Percentiles rank a stretch among this genome's conserved stretches.
These are phyloP conservation scores for Trichoderma sp. DNA, from an alignment of 2,329 filamentous ascomycete genomes.

Conservation along the genomic window DNA sequence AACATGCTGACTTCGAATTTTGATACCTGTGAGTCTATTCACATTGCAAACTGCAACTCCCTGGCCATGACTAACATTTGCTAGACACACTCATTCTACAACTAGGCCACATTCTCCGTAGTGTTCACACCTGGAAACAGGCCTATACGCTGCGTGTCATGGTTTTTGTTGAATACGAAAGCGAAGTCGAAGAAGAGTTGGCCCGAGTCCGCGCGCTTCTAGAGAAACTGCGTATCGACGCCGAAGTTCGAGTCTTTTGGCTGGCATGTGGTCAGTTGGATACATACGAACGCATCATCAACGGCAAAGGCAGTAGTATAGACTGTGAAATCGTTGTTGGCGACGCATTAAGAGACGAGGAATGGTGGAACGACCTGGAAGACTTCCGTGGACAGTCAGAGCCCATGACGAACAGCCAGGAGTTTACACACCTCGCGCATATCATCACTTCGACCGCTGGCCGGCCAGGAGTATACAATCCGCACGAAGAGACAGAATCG, in stretches of 20 bases:
- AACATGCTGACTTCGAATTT: conserved; percentile 84
- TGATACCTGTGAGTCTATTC: conserved; percentile 70
- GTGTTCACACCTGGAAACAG: conserved; percentile 78
- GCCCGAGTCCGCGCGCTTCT: conserved; percentile 72
- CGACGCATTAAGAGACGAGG: conserved; percentile 68
- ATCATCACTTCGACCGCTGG: conserved; percentile 51
- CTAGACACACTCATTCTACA: conserved; percentile 77
- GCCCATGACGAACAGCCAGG: conserved; percentile 48
- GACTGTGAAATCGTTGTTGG: conserved; percentile 66
- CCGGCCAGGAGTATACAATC: conserved; percentile 50
- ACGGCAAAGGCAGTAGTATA: conserved; percentile 62
- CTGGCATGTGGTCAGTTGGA: conserved; percentile 72
- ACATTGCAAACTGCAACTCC: not conserved
- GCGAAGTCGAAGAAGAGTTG: conserved; percentile 78
- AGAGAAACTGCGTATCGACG: conserved; percentile 80
- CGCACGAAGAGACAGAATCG: conserved; percentile 41
- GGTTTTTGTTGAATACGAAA: conserved; percentile 89
- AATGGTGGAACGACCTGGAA: conserved; percentile 83
- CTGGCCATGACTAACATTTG: not conserved
- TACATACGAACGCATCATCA: conserved; percentile 78
- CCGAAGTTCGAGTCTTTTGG: conserved; percentile 79
- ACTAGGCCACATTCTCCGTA: conserved; percentile 81
- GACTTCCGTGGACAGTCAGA: conserved; percentile 50
- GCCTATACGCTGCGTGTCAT: conserved; percentile 74
- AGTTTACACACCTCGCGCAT: conserved; percentile 49